Base-by-base conservation (phyloP, 2,329 filamentous ascomycete genomes). In the Tympanopsis confertula region DNA sequence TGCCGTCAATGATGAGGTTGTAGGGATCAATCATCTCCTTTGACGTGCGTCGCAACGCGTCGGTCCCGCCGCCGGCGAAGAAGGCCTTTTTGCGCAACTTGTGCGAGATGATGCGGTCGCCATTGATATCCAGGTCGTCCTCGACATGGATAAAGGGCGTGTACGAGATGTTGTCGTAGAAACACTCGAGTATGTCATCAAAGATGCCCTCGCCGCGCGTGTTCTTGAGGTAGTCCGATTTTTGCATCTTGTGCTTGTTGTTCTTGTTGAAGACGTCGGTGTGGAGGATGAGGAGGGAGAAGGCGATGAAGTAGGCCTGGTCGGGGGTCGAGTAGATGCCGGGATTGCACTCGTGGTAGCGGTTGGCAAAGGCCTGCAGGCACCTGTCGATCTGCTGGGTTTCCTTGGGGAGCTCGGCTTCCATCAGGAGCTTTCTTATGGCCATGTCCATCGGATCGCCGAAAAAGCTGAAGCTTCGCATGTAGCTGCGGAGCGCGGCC, bases 181-280 rank as follows among this genome's bases (percentile, higher is more conserved):
- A 93, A 54, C 89, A 95, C 51, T 87, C 87, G 13, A 96, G 67
- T 30, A 96, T 84, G 46, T 96, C 89, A 46, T 93, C 85, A 38
- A 84, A 85, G n/a, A 96, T 84, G 13, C 86, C 86, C 54, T 96
- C 88, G 3, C 85, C 87, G 17, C 78, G 79, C 0, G 88, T 93
- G 55, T 96, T 96, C 59, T 93, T 95, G 48, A 96, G 71, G 58
- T 98, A 98, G 52, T 96, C 91, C 1, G 73, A 64, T 54, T 94
- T 93, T 53, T 94, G 87, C 91, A 98, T 98, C 61, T 98, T 98
- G 57, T 91, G 76, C 63, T 96, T 96, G 64, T 96, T 96, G 65
- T 96, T 98, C 61, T 94, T 94, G 68, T 98, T 98, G 74, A 96
- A 96, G n/a, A 94, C 86, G 54, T 98, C 91, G 0, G 91, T 96